Conservation (phyloP, 805 yeast genomes). For the Sporopachydermia quercuum region DNA sequence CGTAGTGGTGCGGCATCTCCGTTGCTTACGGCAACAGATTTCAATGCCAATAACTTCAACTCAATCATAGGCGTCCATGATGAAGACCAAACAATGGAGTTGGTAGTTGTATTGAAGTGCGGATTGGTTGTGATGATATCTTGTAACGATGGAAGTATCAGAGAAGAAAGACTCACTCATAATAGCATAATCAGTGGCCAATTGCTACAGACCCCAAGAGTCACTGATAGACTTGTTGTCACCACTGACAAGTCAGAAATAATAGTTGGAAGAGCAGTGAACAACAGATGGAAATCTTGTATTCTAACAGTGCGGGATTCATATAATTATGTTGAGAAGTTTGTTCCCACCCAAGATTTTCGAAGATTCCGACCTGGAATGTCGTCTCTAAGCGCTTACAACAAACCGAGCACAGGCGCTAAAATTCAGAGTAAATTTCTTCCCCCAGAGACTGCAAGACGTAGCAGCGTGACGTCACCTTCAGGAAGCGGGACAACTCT, state of each 20-base stretch:
- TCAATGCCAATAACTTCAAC: conserved; percentile 2
- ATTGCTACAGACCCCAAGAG: conserved; percentile 52
- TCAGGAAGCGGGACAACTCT: background rate
- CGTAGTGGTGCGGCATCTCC: background rate
- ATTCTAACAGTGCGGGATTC: conserved; percentile 30
- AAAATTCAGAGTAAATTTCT: no score
- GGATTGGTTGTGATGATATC: conserved; percentile 36
- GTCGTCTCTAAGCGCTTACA: background rate
- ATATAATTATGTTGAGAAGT: conserved; percentile 1
- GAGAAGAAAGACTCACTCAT: conserved; percentile 18
- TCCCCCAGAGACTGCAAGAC: no score
- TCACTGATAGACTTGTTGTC: conserved; percentile 56
- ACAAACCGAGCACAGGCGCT: background rate
- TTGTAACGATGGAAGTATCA: conserved; percentile 32
- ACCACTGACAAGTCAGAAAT: conserved; percentile 33
- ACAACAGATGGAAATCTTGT: conserved; percentile 50
- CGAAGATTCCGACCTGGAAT: background rate
- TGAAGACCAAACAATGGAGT: conserved; percentile 24
- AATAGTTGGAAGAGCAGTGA: conserved; percentile 43
- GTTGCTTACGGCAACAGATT: background rate
- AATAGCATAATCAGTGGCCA: conserved; percentile 13
- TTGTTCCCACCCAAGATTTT: background rate
- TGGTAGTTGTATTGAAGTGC: conserved; percentile 34
- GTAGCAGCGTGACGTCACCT: background rate
- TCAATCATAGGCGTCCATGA: conserved; percentile 4